These are phyloP conservation scores for Cephalotrichum gorgonifer DNA, from an alignment of 2,329 filamentous ascomycete species.

Conservation along the genomic window DNA sequence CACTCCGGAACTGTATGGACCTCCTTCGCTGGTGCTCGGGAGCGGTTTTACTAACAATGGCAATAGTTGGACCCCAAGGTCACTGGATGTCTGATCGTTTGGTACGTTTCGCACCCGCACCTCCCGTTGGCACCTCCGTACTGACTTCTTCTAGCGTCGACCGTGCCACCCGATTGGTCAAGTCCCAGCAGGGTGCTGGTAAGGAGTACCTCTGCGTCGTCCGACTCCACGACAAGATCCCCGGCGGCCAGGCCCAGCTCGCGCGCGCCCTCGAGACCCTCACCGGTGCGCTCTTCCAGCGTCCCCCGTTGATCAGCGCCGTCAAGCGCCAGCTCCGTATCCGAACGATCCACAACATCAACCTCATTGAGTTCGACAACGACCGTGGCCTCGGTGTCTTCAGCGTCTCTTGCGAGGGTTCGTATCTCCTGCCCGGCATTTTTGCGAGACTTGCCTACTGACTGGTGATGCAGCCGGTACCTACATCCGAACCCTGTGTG, in stretches of 20 bases:
- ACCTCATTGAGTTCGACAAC: slow-evolving; percentile 96
- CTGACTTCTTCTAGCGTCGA: slow-evolving; percentile 7
- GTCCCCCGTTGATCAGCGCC: slow-evolving; percentile 87
- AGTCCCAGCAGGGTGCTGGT: slow-evolving; percentile 96
- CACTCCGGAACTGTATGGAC: slow-evolving; percentile 68
- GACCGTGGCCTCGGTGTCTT: slow-evolving; percentile 95
- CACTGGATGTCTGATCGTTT: slow-evolving; percentile 89
- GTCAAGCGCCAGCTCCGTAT: slow-evolving; percentile 99
- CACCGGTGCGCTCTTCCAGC: slow-evolving; percentile 81
- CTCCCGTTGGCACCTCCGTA: background rate
- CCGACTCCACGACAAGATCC: slow-evolving; percentile 87
- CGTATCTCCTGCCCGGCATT: background rate
- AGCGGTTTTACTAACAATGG: background rate
- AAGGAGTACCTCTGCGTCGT: slow-evolving; percentile 98
- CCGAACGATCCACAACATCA: slow-evolving; percentile 94
- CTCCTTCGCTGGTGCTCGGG: background rate
- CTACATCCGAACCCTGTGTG: slow-evolving; percentile 96
- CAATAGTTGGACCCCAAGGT: slow-evolving; percentile 83
- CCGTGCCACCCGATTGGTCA: slow-evolving; percentile 53
- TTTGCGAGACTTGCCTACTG: background rate
- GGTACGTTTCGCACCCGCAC: slow-evolving; percentile 18
- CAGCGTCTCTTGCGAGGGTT: slow-evolving; percentile 93
- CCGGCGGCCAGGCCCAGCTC: slow-evolving; percentile 87
- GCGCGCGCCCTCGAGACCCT: slow-evolving; percentile 89
- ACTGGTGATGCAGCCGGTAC: slow-evolving; percentile 53